Base-by-base conservation (phyloP, 306 rosid species). In the Quercus alba region DNA sequence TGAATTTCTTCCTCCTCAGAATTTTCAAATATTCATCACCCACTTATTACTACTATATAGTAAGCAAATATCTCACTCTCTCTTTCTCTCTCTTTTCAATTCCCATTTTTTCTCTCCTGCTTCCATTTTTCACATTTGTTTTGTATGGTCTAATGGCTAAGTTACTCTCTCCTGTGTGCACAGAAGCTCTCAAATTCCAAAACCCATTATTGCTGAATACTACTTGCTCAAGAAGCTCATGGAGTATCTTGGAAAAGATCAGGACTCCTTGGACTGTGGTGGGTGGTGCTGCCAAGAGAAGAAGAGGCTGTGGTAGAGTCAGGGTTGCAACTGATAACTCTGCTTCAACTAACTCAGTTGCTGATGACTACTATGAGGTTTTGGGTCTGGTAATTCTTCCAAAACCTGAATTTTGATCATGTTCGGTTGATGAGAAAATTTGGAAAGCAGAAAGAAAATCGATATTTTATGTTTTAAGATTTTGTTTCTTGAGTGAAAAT, bases 361-460 rank as follows among this genome's bases (percentile, higher is more conserved):
- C 97, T 5, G 99, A 95, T 80, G 96, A 95, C 75, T 95, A 90
- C 80, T 93, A 95, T 77, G 88, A 90, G 28, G 98, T 95, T 80
- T 81, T 95, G 87, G 99, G 99, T 56, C 78, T 95, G 91, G 99
- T 93, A 91, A 83, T 78, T 49, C n/a, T 68, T 31, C 41, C 41
- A 62, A 58, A 73, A 35, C 79, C 81, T 23, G 1, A 31, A 49
- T 21, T 74, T 59, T 11, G 49, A 51, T 79, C 58, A 79, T 76
- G 15, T 4, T 51, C 77, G 19, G 14, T 62, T 49, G 12, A 21
- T 19, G 55, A 73, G 56, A 78, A 70, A 56, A 70, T 58, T 2
- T 28, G 41, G 12, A 38, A 4, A 67, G 2, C 26, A n/a, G 18
- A 30, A 68, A 68, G 3, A 30, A 51, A 25, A 59, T 23, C 9